Evolutionary conservation across 2,329 filamentous ascomycete species (phyloP).

Genomic region (Fusarium beomiforme): DNA sequence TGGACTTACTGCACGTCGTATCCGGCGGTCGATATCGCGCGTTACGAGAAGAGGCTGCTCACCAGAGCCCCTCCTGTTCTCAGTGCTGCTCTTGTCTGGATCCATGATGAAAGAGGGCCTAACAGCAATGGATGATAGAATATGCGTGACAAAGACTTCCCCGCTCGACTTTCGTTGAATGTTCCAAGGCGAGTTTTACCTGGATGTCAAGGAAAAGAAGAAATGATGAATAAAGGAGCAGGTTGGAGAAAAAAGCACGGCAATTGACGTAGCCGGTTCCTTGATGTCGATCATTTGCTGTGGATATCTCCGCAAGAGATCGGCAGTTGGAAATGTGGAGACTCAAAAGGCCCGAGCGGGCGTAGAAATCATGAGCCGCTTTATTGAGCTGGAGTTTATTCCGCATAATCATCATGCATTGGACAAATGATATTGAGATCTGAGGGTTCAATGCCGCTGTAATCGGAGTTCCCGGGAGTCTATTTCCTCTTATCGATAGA

Average conservation of each 20-base stretch:
- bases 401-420: too few species aligned
- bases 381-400: background rate
- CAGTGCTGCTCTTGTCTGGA: background rate
- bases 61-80: background rate
- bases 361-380: background rate
- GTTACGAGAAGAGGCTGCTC: background rate
- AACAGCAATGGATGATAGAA: too few species aligned
- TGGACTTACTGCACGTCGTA: background rate
- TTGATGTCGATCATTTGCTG: background rate
- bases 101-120: background rate
- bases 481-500: too few species aligned
- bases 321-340: background rate
- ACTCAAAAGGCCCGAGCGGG: background rate
- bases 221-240: too few species aligned
- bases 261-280: background rate
- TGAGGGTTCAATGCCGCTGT: too few species aligned
- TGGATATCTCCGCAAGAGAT: background rate
- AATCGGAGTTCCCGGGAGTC: too few species aligned
- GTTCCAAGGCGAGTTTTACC: too few species aligned
- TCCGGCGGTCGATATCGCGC: background rate
- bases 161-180: accelerated
- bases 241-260: background rate
- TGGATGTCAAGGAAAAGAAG: too few species aligned
- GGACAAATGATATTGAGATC: too few species aligned
- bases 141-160: too few species aligned